Evolutionary conservation across 768 basidiomycete genomes (phyloP).

Genomic region (Pleurotus tuber-regium): DNA sequence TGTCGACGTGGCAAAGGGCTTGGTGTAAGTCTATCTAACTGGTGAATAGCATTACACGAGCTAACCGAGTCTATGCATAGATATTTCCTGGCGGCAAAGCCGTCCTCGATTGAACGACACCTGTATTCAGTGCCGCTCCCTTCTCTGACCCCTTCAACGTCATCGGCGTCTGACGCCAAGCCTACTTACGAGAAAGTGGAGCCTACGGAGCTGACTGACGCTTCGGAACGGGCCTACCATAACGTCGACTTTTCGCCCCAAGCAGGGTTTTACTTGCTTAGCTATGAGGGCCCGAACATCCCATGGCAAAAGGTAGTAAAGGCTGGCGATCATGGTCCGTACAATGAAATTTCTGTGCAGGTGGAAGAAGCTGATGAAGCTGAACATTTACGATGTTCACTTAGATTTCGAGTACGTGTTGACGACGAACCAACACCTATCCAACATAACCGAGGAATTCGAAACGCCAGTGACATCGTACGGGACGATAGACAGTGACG

Average conservation of each 20-base stretch:
- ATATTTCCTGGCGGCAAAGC: slow-evolving; percentile 86
- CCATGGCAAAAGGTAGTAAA: slow-evolving; percentile 83
- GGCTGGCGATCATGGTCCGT: slow-evolving; percentile 5
- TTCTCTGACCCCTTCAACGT: slow-evolving; percentile 30
- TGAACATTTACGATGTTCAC: background rate
- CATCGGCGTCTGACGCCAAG: slow-evolving; percentile 37
- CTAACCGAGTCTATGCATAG: slow-evolving; percentile 36
- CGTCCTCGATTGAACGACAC: slow-evolving; percentile 79
- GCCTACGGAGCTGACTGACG: slow-evolving; percentile 46
- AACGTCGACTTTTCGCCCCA: slow-evolving; percentile 77
- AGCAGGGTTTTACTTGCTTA: slow-evolving; percentile 80
- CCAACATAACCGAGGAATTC: slow-evolving; percentile 62
- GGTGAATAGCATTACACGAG: slow-evolving; percentile 16
- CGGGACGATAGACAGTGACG: slow-evolving; percentile 76
- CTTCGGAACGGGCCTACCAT: slow-evolving; percentile 53
- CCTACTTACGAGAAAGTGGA: slow-evolving; percentile 42
- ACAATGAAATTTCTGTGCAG: background rate
- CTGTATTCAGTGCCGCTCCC: slow-evolving; percentile 81
- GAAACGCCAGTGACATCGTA: slow-evolving; percentile 68
- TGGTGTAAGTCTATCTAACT: slow-evolving; percentile 58
- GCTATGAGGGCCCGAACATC: slow-evolving; percentile 75
- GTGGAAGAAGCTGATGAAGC: background rate
- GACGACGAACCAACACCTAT: slow-evolving; percentile 67
- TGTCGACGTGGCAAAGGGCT: slow-evolving; percentile 62
- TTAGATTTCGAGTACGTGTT: slow-evolving; percentile 69